Conservation (phyloP, 2,329 filamentous ascomycete species). For the Capronia epimyces region DNA sequence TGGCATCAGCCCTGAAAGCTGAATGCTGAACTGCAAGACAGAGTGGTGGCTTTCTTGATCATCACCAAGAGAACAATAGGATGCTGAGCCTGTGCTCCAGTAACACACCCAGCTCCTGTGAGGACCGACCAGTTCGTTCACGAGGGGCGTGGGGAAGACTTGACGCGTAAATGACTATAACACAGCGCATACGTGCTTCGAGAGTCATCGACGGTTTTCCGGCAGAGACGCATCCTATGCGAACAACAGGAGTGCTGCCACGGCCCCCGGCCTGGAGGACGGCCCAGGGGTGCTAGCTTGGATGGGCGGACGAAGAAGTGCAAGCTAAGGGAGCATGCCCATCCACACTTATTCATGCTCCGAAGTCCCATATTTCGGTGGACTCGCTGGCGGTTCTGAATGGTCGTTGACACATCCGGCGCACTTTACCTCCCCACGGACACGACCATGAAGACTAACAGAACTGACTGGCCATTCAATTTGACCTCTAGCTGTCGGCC, state of each 20-base stretch:
- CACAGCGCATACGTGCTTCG: neutral
- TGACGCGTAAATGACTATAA: too few species aligned
- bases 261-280: neutral
- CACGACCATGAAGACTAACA: neutral
- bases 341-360: conserved; percentile 1
- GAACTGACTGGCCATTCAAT: neutral
- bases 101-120: too few species aligned
- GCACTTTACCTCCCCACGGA: neutral
- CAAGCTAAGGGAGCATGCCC: neutral
- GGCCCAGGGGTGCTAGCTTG: neutral
- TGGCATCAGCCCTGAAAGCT: neutral
- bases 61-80: neutral
- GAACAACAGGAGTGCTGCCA: neutral
- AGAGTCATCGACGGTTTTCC: neutral
- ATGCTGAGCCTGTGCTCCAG: neutral
- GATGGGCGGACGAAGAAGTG: neutral
- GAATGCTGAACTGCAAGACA: neutral
- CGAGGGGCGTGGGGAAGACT: too few species aligned
- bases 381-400: neutral
- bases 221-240: conserved; percentile 4
- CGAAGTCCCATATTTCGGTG: neutral
- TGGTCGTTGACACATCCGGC: neutral
- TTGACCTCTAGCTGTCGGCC: neutral
- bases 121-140: too few species aligned
- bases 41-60: neutral